A percentile compares a stretch with the other conserved stretches of the same genome.
These are phyloP conservation scores for Sporothrix pseudoabietina DNA, from an alignment of 2,329 filamentous ascomycete species.

Conservation along the genomic window DNA sequence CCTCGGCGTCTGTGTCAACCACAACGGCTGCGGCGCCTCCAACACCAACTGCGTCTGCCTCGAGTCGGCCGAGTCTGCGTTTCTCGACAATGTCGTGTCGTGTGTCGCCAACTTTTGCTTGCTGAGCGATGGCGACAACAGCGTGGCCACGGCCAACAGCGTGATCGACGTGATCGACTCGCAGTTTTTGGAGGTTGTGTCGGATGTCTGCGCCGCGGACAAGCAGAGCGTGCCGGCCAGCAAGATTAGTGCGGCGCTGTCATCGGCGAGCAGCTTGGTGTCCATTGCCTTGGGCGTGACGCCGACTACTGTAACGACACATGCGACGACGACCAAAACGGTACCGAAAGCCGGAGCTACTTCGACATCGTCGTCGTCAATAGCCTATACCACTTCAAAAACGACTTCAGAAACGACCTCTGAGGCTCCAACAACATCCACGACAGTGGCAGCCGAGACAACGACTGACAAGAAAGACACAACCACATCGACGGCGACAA, in stretches of 20 bases:
- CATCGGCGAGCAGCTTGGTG: constrained; percentile 31
- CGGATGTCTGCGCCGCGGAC: constrained; percentile 26
- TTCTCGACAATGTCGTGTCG: constrained; percentile 32
- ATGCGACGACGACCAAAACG: constrained; percentile 16
- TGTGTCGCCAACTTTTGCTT: constrained; percentile 33
- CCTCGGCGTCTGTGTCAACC: constrained; percentile 31
- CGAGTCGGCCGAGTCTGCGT: neutral
- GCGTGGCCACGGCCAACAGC: neutral
- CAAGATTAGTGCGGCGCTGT: constrained; percentile 29
- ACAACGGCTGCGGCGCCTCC: constrained; percentile 31
- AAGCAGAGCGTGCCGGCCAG: constrained; percentile 23
- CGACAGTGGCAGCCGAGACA: neutral
- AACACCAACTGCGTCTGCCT: constrained; percentile 33
- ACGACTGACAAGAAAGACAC: neutral
- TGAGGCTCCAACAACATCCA: neutral
- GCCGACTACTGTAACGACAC: constrained; percentile 11
- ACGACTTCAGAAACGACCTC: neutral
- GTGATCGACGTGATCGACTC: constrained; percentile 28
- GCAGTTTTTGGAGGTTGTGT: constrained; percentile 31
- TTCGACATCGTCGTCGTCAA: neutral
- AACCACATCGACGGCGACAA: constrained; percentile 1
- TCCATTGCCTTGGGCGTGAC: constrained; percentile 7
- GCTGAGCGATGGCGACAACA: constrained; percentile 16
- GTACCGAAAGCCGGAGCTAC: neutral
- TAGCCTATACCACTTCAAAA: neutral